Conservation (phyloP, 2,329 filamentous ascomycete species). For the Ascochyta rabiei region DNA sequence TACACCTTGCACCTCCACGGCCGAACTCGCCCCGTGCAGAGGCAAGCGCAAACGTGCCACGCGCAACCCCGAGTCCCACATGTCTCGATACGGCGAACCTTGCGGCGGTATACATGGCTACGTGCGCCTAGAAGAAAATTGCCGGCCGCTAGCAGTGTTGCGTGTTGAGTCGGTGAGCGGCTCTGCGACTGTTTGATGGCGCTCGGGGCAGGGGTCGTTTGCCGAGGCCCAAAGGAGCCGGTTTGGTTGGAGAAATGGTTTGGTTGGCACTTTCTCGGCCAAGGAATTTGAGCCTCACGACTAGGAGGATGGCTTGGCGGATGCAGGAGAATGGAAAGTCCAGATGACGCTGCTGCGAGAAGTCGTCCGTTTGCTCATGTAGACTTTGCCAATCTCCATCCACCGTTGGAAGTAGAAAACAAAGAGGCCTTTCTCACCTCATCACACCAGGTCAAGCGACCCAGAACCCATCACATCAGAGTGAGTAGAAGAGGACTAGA, state of each 20-base stretch:
- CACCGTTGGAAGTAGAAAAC: background rate
- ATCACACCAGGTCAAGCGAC: too few species aligned
- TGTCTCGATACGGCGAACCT: constrained; percentile 35
- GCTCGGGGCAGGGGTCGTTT: constrained; percentile 22
- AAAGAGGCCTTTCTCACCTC: background rate
- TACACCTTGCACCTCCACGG: constrained; percentile 15
- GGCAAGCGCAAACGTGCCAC: constrained; percentile 13
- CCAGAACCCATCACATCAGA: background rate
- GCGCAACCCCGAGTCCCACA: constrained; percentile 29
- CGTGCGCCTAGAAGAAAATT: constrained; percentile 21
- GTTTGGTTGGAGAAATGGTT: constrained; percentile 12
- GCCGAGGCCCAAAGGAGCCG: constrained; percentile 20
- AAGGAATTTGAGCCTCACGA: constrained; percentile 13
- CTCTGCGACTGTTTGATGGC: constrained; percentile 12
- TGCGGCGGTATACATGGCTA: constrained; percentile 31
- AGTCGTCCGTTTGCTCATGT: background rate
- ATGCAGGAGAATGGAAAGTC: background rate
- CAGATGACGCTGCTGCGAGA: background rate
- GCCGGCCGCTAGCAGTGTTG: constrained; percentile 16
- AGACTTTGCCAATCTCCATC: background rate
- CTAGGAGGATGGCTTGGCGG: constrained; percentile 8
- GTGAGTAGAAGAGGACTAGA: background rate
- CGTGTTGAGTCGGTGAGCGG: constrained; percentile 27
- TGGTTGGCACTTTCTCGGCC: constrained; percentile 2
- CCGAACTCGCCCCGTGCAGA: constrained; percentile 32